Percentiles rank a stretch among this genome's conserved stretches.
Evolutionary conservation across 768 basidiomycete species (phyloP).

Genomic region (Leccinellum luteum): DNA sequence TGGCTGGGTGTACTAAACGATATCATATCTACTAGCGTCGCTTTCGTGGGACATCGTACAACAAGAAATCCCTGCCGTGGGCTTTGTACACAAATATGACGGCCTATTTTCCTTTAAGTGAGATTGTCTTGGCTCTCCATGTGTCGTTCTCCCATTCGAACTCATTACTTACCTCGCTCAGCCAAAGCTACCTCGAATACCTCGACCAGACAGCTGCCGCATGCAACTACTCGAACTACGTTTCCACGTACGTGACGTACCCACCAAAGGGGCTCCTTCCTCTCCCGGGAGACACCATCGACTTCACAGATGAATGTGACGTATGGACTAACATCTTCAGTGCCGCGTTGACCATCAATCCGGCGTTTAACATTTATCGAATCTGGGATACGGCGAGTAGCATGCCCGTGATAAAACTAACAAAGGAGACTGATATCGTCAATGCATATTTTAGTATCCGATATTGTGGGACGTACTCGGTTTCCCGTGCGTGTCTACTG

Average conservation of each 20-base stretch:
- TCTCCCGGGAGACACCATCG: conserved; percentile 56
- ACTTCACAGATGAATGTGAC: conserved; percentile 53
- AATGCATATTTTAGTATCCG: conserved; percentile 40
- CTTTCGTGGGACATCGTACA: conserved; percentile 65
- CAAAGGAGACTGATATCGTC: neutral
- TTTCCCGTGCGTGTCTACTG: conserved; percentile 58
- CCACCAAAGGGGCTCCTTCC: conserved; percentile 69
- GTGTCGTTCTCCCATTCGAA: neutral
- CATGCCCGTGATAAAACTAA: neutral
- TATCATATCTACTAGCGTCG: conserved; percentile 36
- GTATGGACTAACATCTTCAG: conserved; percentile 66
- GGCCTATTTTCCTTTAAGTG: conserved; percentile 74
- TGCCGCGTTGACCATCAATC: conserved; percentile 60
- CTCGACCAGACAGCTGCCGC: conserved; percentile 49
- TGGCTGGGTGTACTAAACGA: neutral
- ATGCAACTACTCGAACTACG: conserved; percentile 67
- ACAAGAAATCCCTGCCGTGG: conserved; percentile 66
- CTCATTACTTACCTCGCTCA: conserved; percentile 32
- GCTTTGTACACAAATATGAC: conserved; percentile 71
- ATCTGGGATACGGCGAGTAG: conserved; percentile 63
- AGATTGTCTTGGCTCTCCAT: conserved; percentile 11
- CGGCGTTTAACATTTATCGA: conserved; percentile 74
- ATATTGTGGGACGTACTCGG: conserved; percentile 78
- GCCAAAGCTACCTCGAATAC: conserved; percentile 58
- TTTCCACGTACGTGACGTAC: conserved; percentile 59